A percentile compares a stretch with the other conserved stretches of the same genome.
phyloP scores from a whole-genome alignment of 148 eudicot genomes.

The Mesembryanthemum crystallinum region DNA sequence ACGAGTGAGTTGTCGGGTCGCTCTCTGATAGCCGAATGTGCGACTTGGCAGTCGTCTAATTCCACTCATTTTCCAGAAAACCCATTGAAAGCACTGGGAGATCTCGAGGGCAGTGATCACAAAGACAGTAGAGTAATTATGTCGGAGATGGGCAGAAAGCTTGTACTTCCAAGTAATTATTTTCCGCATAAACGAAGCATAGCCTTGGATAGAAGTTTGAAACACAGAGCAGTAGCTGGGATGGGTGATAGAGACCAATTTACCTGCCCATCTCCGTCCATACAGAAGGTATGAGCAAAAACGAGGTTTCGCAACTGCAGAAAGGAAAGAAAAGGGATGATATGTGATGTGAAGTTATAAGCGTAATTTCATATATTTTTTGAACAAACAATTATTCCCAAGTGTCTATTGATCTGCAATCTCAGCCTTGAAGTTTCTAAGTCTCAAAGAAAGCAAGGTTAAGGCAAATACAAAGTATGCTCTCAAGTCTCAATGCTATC shows the following conservation, averaged over 20 bases:
- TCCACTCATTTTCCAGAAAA: conserved; percentile 92
- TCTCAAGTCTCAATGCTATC: no score
- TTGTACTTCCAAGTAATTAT: conserved; percentile 99
- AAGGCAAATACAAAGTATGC: no score
- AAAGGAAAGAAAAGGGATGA: conserved; percentile 10
- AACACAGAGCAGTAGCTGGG: not conserved
- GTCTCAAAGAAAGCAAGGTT: no score
- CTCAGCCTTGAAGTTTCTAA: not conserved
- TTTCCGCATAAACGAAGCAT: no score
- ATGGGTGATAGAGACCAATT: not conserved
- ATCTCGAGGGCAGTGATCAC: conserved; percentile 80
- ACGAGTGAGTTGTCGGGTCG: conserved; percentile 53
- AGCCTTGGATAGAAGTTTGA: conserved; percentile 32
- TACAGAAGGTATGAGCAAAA: conserved; percentile 55
- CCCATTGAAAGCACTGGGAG: conserved; percentile 90
- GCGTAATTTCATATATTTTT: no score
- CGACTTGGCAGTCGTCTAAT: conserved; percentile 63
- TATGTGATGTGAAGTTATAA: not conserved
- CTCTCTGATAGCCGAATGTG: conserved; percentile 49
- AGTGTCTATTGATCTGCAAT: not conserved
- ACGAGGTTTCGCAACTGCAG: conserved; percentile 62
- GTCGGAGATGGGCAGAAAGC: conserved; percentile 95
- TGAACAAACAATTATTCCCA: no score
- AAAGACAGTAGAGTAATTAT: conserved; percentile 77
- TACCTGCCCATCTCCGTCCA: conserved; percentile 77